Conservation (phyloP, 768 basidiomycete genomes). For the Phanerochaete carnosa region DNA sequence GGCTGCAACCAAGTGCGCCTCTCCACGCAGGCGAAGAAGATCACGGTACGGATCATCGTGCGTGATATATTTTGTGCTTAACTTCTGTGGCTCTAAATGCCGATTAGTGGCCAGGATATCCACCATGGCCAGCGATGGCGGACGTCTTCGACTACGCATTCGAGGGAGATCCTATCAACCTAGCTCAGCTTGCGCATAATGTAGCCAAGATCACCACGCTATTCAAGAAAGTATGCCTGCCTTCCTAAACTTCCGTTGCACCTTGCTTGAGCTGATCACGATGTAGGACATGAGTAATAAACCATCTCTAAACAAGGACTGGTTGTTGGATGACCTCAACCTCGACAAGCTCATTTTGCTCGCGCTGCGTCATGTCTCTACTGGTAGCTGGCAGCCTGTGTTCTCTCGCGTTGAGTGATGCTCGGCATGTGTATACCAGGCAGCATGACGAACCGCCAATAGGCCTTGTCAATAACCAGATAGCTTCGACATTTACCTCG, state of each 20-base stretch:
- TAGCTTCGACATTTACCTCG: no score
- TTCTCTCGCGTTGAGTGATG: neutral
- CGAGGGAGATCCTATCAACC: neutral
- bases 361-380: conserved; percentile 1
- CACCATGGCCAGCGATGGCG: neutral
- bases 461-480: no score
- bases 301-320: neutral
- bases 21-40: neutral
- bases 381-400: conserved; percentile 6
- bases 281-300: neutral
- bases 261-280: neutral
- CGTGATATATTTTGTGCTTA: neutral
- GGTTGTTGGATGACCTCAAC: neutral
- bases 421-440: no score
- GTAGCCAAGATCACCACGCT: neutral
- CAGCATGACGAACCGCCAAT: no score
- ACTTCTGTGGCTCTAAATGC: neutral
- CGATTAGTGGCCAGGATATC: conserved; percentile 9
- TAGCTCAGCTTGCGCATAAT: neutral
- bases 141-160: neutral
- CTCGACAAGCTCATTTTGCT: neutral
- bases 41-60: conserved; percentile 6
- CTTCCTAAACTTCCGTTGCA: neutral
- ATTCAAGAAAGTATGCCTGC: neutral
- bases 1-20: neutral